Conservation (phyloP, 1,139 yeast species). For the Pichia sp. region DNA sequence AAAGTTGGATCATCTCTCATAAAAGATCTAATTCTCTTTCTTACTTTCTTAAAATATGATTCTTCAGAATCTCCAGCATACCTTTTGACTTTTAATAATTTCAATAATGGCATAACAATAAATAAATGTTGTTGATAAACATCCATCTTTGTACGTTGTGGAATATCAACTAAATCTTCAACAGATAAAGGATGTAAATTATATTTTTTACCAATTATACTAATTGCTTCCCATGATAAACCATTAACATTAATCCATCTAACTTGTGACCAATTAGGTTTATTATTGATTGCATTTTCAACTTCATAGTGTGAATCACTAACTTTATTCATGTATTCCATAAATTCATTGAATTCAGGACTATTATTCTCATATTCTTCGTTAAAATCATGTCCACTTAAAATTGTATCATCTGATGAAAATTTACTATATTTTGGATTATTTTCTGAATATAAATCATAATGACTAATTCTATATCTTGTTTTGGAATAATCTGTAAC, state of each 20-base stretch:
- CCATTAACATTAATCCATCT: slow-evolving; percentile 54
- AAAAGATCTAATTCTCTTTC: background rate
- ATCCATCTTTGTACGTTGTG: slow-evolving; percentile 51
- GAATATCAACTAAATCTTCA: slow-evolving; percentile 54
- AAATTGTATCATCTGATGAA: slow-evolving; percentile 9
- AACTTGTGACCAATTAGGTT: slow-evolving; percentile 43
- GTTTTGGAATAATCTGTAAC: slow-evolving; percentile 40
- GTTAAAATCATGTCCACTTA: slow-evolving; percentile 13
- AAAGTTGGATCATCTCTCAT: slow-evolving; percentile 1
- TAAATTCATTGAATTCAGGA: slow-evolving; percentile 12
- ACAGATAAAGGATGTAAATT: slow-evolving; percentile 43
- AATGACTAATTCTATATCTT: slow-evolving; percentile 37
- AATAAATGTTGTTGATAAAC: slow-evolving; percentile 43
- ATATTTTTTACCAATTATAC: slow-evolving; percentile 41
- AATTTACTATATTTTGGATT: slow-evolving; percentile 14
- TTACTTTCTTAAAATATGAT: slow-evolving; percentile 1
- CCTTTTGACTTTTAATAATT: slow-evolving; percentile 31
- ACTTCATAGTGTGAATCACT: slow-evolving; percentile 23
- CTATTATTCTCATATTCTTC: slow-evolving; percentile 1
- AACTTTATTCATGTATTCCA: slow-evolving; percentile 20
- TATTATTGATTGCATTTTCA: slow-evolving; percentile 19
- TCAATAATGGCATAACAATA: slow-evolving; percentile 45
- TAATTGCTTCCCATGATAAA: slow-evolving; percentile 47
- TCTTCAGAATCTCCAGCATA: slow-evolving; percentile 4
- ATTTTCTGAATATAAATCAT: slow-evolving; percentile 30